Conservation (phyloP, 306 rosid species). For the Datisca glomerata region DNA sequence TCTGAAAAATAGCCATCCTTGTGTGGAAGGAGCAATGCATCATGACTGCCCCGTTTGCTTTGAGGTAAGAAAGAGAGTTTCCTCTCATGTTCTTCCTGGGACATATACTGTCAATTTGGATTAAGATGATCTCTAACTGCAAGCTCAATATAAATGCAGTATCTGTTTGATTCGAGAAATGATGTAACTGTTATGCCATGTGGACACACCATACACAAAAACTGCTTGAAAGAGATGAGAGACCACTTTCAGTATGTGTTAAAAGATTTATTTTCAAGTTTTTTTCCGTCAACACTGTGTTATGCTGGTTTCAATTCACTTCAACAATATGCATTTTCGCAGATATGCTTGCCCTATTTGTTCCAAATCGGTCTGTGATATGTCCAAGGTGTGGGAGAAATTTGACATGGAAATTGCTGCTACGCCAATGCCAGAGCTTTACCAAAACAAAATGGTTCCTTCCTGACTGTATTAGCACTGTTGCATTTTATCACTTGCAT, state of each 20-base stretch:
- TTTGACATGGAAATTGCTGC: slow-evolving; percentile 77
- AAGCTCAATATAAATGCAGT: slow-evolving; percentile 36
- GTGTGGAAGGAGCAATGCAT: slow-evolving; percentile 95
- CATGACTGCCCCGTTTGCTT: slow-evolving; percentile 88
- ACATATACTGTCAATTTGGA: background rate
- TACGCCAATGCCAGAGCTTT: slow-evolving; percentile 52
- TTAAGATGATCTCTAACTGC: slow-evolving; percentile 2
- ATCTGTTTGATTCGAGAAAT: slow-evolving; percentile 49
- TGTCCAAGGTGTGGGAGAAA: slow-evolving; percentile 89
- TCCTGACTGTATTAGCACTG: background rate
- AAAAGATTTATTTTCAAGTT: background rate
- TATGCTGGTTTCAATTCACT: background rate
- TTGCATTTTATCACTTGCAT: background rate
- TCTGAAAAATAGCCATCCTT: slow-evolving; percentile 63
- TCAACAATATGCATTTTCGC: slow-evolving; percentile 3
- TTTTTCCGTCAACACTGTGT: background rate
- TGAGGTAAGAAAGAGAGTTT: slow-evolving; percentile 40
- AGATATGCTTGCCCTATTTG: slow-evolving; percentile 87
- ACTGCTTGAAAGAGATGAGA: slow-evolving; percentile 74
- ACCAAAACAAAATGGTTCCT: slow-evolving; percentile 47
- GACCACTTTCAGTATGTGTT: slow-evolving; percentile 65
- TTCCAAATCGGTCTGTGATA: slow-evolving; percentile 78
- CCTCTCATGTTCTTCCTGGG: background rate
- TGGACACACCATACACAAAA: slow-evolving; percentile 73
- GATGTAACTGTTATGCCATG: slow-evolving; percentile 64